Base-by-base conservation (phyloP, 2,329 filamentous ascomycete species). In the Trichoderma oligosporum region DNA sequence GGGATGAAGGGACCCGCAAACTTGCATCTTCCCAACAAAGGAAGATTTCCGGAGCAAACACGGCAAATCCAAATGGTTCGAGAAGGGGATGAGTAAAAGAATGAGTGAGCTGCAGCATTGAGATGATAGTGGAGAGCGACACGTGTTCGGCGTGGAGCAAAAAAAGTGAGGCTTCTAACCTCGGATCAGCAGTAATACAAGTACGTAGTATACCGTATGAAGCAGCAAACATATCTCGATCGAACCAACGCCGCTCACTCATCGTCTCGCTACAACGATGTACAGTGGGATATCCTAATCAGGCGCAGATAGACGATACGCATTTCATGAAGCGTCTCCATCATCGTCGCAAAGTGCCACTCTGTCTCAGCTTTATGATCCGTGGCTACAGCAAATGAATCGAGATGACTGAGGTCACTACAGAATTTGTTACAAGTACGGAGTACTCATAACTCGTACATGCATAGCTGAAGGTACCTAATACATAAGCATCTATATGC, bases 361-460 rank as follows among this genome's bases (percentile, higher is more conserved):
- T 22, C 41, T 46, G 51, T 55, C 51, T 55, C 51, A 46, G 51
- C 41, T 55, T 46, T 36, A 33, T 41, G 24, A 38, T 41, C 39
- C 25, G 27, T 53, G 49, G 49, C 38, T 42, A 29, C 49, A 31
- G 39, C 27, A 53, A 33, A 33, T 33, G 49, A 25, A 53, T 35
- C 49, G 31, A 44, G 49, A 29, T 3, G 24, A 27, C 16, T 9
- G 18, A n/a, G n/a, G n/a, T n/a, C n/a, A n/a, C n/a, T n/a, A n/a
- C n/a, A n/a, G n/a, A n/a, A n/a, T n/a, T 20, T 18, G 35, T n/a
- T 29, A 51, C 24, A 44, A 20, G 45, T 36, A 41, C 18, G 14
- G 5, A 31, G 39, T 44, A 24, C 31, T 24, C 20, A 16, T 16
- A 25, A 22, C 47, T 20, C 33, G n/a, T n/a, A n/a, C n/a, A n/a